Evolutionary conservation across 2,329 filamentous ascomycete genomes (phyloP).

Genomic region (Monosporascus sp.): DNA sequence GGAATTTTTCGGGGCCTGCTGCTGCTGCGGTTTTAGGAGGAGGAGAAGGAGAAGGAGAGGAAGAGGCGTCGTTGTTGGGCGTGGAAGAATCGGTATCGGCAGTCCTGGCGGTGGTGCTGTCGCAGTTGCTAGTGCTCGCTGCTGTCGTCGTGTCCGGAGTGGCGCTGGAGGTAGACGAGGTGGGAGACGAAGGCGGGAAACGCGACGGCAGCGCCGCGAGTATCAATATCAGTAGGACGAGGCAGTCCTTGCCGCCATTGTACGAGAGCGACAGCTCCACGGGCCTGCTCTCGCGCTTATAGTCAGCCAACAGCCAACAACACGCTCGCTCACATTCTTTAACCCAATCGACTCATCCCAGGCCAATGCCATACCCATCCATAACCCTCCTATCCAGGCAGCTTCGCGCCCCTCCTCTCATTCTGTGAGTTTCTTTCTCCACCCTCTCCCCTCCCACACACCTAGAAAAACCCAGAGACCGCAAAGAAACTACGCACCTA

Average conservation of each 20-base stretch:
- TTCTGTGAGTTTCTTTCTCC: too few species aligned
- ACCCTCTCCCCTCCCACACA: too few species aligned
- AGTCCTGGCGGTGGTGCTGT: conserved; percentile 4
- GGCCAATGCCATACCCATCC: too few species aligned
- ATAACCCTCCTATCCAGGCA: too few species aligned
- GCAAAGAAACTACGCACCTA: conserved; percentile 45
- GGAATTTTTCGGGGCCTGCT: conserved; percentile 24
- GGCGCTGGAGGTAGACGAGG: conserved; percentile 15
- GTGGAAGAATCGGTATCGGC: not conserved
- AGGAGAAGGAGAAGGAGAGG: conserved; percentile 3
- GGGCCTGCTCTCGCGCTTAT: conserved; percentile 44
- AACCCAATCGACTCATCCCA: too few species aligned
- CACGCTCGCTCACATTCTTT: not conserved
- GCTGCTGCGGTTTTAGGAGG: not conserved
- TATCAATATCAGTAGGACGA: conserved; percentile 84
- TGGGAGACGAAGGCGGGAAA: conserved; percentile 22
- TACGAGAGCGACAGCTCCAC: conserved; percentile 84
- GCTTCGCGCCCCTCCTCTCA: too few species aligned
- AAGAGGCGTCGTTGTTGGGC: conserved; percentile 5
- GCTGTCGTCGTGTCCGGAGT: conserved; percentile 5
- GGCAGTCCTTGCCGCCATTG: conserved; percentile 96
- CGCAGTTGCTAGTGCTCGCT: conserved; percentile 2
- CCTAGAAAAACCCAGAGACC: not conserved
- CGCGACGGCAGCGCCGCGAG: conserved; percentile 55
- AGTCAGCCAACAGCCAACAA: conserved; percentile 3